Conservation (phyloP, 1,139 yeast genomes). For the Candida albicans region DNA sequence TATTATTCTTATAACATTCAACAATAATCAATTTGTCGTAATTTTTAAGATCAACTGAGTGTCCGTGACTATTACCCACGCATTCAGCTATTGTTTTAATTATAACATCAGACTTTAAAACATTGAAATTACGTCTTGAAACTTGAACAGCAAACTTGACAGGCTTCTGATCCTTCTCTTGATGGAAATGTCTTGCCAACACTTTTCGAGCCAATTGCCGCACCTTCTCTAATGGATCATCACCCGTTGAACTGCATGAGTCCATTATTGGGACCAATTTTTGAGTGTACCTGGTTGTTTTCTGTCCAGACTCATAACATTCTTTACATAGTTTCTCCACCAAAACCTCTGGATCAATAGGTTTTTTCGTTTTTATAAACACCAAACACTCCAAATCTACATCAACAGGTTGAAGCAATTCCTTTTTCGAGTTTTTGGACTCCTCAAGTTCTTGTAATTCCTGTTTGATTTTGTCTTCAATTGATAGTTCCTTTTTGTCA, state of each 20-base stretch:
- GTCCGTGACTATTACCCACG: slow-evolving; percentile 71
- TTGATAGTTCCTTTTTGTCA: slow-evolving; percentile 43
- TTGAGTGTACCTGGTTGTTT: slow-evolving; percentile 71
- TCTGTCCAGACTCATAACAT: slow-evolving; percentile 47
- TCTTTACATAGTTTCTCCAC: slow-evolving; percentile 66
- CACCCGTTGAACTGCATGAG: slow-evolving; percentile 68
- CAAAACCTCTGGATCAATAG: slow-evolving; percentile 74
- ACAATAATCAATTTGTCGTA: slow-evolving; percentile 79
- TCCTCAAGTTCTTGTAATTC: slow-evolving; percentile 64
- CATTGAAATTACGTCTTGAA: slow-evolving; percentile 73
- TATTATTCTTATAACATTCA: slow-evolving; percentile 81
- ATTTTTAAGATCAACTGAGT: slow-evolving; percentile 75
- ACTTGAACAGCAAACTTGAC: slow-evolving; percentile 80
- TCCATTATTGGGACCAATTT: slow-evolving; percentile 76
- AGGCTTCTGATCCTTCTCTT: slow-evolving; percentile 46
- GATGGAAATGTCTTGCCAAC: slow-evolving; percentile 68
- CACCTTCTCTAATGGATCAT: slow-evolving; percentile 49
- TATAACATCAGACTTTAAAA: slow-evolving; percentile 65
- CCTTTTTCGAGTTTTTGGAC: slow-evolving; percentile 39
- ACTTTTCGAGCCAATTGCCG: slow-evolving; percentile 56
- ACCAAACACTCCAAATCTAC: slow-evolving; percentile 82
- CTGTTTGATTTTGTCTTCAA: slow-evolving; percentile 72
- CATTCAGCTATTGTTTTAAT: slow-evolving; percentile 69
- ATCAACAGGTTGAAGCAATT: slow-evolving; percentile 61
- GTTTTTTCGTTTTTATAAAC: slow-evolving; percentile 76